These are phyloP conservation scores for Leishmania guyanensis DNA, from an alignment of 208 protist genomes.

Conservation along the genomic window DNA sequence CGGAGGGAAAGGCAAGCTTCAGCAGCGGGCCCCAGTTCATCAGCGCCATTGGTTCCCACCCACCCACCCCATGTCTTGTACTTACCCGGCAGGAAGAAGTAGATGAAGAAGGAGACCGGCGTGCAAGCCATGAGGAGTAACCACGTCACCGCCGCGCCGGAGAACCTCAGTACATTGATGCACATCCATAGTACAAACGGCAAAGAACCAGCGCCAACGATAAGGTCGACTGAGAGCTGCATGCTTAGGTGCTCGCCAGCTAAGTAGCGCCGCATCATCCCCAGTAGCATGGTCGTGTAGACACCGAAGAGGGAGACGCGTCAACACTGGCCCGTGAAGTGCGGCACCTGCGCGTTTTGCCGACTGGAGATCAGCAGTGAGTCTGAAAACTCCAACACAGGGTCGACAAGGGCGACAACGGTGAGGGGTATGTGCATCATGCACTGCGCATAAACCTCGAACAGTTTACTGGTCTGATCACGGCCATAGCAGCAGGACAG, in stretches of 20 bases:
- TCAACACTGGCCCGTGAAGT: slow-evolving; percentile 63
- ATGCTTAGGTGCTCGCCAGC: slow-evolving; percentile 73
- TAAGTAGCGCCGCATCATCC: slow-evolving; percentile 83
- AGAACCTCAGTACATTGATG: slow-evolving; percentile 54
- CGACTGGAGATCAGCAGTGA: slow-evolving; percentile 50
- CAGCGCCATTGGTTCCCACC: slow-evolving; percentile 62
- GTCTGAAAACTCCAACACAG: slow-evolving; percentile 61
- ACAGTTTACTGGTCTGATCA: slow-evolving; percentile 73
- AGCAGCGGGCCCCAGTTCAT: slow-evolving; percentile 65
- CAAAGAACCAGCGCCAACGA: slow-evolving; percentile 50
- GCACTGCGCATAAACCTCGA: slow-evolving; percentile 74
- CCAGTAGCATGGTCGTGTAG: slow-evolving; percentile 72
- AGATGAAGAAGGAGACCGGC: slow-evolving; percentile 51
- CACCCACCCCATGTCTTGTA: slow-evolving; percentile 81
- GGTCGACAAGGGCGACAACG: slow-evolving; percentile 47
- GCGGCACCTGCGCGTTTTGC: slow-evolving; percentile 54
- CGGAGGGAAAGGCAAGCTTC: slow-evolving; percentile 65
- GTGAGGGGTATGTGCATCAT: slow-evolving; percentile 76
- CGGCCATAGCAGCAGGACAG: slow-evolving; percentile 76
- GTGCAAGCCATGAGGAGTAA: slow-evolving; percentile 63
- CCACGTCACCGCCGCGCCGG: slow-evolving; percentile 66
- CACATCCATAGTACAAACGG: slow-evolving; percentile 55
- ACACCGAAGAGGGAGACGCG: slow-evolving; percentile 60
- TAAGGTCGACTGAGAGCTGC: slow-evolving; percentile 64
- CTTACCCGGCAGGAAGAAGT: slow-evolving; percentile 58